Evolutionary conservation across 257 asterid genomes (phyloP).

Genomic region (Anisodus tanguticus): DNA sequence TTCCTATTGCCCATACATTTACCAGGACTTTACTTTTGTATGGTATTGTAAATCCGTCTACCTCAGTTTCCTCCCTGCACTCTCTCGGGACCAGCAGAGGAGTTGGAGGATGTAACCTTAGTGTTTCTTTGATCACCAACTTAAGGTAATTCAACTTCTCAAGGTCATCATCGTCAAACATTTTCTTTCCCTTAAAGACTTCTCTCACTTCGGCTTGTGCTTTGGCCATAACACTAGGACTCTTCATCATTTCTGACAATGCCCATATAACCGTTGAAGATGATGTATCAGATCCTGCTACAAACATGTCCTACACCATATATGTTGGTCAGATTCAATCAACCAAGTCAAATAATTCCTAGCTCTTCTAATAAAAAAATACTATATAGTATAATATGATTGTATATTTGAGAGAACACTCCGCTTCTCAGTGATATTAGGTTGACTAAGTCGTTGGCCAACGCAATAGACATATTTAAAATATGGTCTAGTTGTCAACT

Average conservation of each 20-base stretch:
- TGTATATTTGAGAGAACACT: too few relatives aligned
- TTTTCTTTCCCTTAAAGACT: constrained; percentile 16
- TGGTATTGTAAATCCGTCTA: constrained; percentile 9
- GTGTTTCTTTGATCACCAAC: background rate
- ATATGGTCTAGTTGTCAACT: too few relatives aligned
- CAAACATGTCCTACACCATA: constrained; percentile 27
- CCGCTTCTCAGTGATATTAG: too few relatives aligned
- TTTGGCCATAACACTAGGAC: background rate
- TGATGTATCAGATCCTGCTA: constrained; percentile 33
- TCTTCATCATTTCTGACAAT: constrained; percentile 12
- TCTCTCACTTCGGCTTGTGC: background rate
- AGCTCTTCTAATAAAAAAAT: background rate
- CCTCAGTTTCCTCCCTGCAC: constrained; percentile 31
- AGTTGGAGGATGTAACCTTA: constrained; percentile 22
- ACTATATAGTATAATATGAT: background rate
- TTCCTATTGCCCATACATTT: constrained; percentile 35
- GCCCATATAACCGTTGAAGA: constrained; percentile 28
- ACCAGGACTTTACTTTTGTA: constrained; percentile 28
- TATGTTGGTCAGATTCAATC: background rate
- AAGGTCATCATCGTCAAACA: constrained; percentile 20
- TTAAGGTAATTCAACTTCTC: background rate
- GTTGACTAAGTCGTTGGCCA: too few relatives aligned
- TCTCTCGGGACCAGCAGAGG: constrained; percentile 30
- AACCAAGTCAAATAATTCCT: background rate
- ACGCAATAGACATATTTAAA: too few relatives aligned